These are phyloP conservation scores for Fraxinus sp. DNA, from an alignment of 305 asterid genomes.

Conservation along the genomic window DNA sequence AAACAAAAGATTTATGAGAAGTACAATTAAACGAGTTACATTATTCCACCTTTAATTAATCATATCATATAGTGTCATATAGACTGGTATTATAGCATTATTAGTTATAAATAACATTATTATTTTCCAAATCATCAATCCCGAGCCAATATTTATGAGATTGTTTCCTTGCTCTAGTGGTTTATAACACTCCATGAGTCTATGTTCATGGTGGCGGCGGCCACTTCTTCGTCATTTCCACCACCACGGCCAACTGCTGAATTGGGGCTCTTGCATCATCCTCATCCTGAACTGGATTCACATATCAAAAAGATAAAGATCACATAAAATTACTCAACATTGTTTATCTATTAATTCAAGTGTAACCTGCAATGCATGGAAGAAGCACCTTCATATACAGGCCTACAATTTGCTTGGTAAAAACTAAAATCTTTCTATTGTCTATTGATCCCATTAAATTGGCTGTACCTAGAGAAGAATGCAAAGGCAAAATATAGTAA, in stretches of 20 bases:
- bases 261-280: background rate
- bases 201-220: background rate
- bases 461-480: constrained; percentile 9
- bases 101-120: too few species aligned
- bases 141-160: background rate
- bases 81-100: too few species aligned
- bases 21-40: too few species aligned
- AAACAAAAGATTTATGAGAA: too few species aligned
- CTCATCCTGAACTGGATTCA: background rate
- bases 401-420: background rate
- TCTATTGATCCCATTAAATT: constrained; percentile 8
- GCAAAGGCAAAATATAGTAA: background rate
- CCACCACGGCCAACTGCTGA: background rate
- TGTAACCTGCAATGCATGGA: background rate
- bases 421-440: background rate
- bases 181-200: background rate
- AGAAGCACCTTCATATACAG: background rate
- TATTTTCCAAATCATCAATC: background rate
- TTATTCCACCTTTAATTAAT: too few species aligned
- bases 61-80: too few species aligned
- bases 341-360: background rate
- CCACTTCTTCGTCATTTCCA: background rate
- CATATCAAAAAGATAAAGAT: background rate
- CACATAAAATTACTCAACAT: background rate
- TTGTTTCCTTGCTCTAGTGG: background rate